Evolutionary conservation across 495 filamentous ascomycete genomes (phyloP).

Genomic region (Chaetomium fimeti): DNA sequence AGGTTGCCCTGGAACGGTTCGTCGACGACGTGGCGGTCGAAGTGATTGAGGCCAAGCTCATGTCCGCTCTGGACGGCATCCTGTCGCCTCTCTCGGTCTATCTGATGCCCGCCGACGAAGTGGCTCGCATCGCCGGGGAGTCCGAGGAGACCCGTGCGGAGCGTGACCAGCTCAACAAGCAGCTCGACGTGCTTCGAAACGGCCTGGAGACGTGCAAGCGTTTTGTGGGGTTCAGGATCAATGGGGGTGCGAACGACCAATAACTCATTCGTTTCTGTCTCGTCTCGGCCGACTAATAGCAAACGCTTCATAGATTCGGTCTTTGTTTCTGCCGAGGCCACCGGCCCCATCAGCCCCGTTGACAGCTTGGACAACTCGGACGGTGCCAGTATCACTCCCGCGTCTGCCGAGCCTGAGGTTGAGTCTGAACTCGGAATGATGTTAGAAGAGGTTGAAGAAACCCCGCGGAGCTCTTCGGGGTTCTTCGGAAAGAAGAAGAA

Average conservation of each 20-base stretch:
- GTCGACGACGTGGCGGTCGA: slow-evolving; percentile 60
- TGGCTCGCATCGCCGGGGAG: slow-evolving; percentile 55
- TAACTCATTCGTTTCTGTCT: too few relatives aligned
- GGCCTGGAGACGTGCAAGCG: slow-evolving; percentile 52
- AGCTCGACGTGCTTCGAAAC: slow-evolving; percentile 51
- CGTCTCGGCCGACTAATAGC: neutral
- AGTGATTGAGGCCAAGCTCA: slow-evolving; percentile 59
- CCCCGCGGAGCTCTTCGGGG: neutral
- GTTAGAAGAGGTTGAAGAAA: too few relatives aligned
- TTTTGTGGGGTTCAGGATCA: slow-evolving; percentile 35
- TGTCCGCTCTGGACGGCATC: slow-evolving; percentile 45
- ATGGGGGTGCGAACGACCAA: slow-evolving; percentile 15
- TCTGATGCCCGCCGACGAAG: slow-evolving; percentile 44
- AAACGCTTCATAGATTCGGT: neutral
- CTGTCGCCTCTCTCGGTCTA: slow-evolving; percentile 47
- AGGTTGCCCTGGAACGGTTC: slow-evolving; percentile 63
- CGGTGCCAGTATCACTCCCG: neutral
- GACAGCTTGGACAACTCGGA: too few relatives aligned
- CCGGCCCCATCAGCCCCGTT: too few relatives aligned
- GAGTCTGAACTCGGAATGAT: neutral
- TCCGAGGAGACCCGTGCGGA: slow-evolving; percentile 47
- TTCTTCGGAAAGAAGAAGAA: neutral
- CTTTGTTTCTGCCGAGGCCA: neutral
- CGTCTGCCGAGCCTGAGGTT: neutral
- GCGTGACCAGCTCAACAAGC: slow-evolving; percentile 52